Conservation (phyloP, 805 yeast genomes). For the Dipodascus geniculatus region DNA sequence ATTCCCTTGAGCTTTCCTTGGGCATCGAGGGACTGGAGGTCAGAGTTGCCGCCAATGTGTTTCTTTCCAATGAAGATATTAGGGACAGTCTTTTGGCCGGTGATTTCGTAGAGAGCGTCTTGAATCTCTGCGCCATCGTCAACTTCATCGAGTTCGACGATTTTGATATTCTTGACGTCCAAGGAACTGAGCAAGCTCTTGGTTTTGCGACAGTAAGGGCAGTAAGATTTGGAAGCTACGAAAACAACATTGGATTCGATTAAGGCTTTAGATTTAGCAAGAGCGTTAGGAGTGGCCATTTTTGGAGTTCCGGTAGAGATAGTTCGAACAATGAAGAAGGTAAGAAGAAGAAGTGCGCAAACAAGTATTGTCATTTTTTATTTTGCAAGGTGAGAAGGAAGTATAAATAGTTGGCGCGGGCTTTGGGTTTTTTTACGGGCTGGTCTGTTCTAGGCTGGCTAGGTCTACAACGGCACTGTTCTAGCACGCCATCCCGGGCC, state of each 20-base stretch:
- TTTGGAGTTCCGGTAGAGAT: not conserved
- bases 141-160: slow-evolving; percentile 39
- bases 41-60: slow-evolving; percentile 93
- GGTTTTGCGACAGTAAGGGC: slow-evolving; percentile 40
- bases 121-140: slow-evolving; percentile 77
- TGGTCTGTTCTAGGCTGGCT: too few species aligned
- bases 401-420: too few species aligned
- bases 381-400: too few species aligned
- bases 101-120: slow-evolving; percentile 59
- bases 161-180: slow-evolving; percentile 35
- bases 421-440: too few species aligned
- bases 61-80: slow-evolving; percentile 81
- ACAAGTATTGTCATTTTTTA: too few species aligned
- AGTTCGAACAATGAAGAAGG: not conserved
- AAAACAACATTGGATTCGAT: slow-evolving; percentile 59
- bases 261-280: not conserved
- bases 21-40: slow-evolving; percentile 57
- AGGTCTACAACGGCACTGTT: too few species aligned
- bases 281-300: not conserved
- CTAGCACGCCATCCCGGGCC: too few species aligned
- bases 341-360: not conserved
- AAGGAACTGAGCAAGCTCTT: slow-evolving; percentile 31
- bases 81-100: slow-evolving; percentile 92
- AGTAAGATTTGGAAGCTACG: slow-evolving; percentile 69
- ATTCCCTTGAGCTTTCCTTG: slow-evolving; percentile 42